A percentile compares a stretch with the other conserved stretches of the same genome.
phyloP scores from a whole-genome alignment of 805 yeast genomes.

The Hanseniaspora hatyaiensis region DNA sequence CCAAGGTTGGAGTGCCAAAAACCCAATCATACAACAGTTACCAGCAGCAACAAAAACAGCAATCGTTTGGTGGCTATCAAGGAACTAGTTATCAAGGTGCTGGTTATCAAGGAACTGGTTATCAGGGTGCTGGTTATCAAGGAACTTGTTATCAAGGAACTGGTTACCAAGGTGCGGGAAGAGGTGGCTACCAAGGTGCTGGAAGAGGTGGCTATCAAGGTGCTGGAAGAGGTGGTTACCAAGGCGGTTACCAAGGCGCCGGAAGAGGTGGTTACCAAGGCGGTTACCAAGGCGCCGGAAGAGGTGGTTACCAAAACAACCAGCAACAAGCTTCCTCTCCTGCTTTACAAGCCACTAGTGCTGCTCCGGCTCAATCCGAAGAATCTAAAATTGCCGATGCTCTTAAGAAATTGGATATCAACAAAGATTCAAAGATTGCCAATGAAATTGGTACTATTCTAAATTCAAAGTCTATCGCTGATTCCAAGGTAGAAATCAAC shows the following conservation, averaged over 20 bases:
- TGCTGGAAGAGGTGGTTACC: constrained; percentile 1
- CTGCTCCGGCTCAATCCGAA: constrained; percentile 22
- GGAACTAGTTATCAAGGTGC: constrained; percentile 7
- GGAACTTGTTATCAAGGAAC: constrained; percentile 5
- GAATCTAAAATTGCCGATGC: not conserved
- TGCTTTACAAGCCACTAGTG: constrained; percentile 35
- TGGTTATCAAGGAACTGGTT: constrained; percentile 4
- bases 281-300: too few species aligned
- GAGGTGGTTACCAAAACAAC: constrained; percentile 5
- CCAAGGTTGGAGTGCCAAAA: constrained; percentile 15
- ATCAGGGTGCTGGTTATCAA: constrained; percentile 5
- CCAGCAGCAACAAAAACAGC: constrained; percentile 5
- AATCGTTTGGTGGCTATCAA: constrained; percentile 1
- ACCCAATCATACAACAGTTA: constrained; percentile 12
- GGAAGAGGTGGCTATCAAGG: not conserved
- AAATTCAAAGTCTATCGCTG: constrained; percentile 22
- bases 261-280: constrained; percentile 1
- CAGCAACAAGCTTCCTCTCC: constrained; percentile 7
- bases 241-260: constrained; percentile 1
- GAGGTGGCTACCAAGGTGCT: constrained; percentile 8
- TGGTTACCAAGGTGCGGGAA: constrained; percentile 1
- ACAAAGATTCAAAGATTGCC: not conserved
- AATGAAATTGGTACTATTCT: constrained; percentile 1
- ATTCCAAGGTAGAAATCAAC: constrained; percentile 22
- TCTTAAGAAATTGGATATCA: constrained; percentile 11